A percentile compares a stretch with the other conserved stretches of the same genome.
phyloP scores from a whole-genome alignment of 805 yeast genomes.

The Lachancea cidri region DNA sequence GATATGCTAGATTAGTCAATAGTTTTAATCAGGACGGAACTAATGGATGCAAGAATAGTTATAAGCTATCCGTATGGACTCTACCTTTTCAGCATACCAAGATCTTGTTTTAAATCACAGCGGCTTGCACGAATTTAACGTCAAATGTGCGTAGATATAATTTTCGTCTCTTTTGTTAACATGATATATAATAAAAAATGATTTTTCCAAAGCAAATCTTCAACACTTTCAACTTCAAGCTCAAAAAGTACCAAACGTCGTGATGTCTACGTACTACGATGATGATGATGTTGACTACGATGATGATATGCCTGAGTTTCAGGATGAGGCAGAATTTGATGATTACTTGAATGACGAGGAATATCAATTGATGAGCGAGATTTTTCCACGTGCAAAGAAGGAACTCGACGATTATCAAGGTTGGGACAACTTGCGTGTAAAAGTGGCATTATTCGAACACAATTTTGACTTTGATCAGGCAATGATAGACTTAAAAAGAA shows the following conservation, averaged over 20 bases:
- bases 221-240: too few relatives aligned
- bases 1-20: too few relatives aligned
- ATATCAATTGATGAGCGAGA: slow-evolving; percentile 38
- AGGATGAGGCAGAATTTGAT: slow-evolving; percentile 37
- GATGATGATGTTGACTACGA: slow-evolving; percentile 23
- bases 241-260: background rate
- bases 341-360: slow-evolving; percentile 35
- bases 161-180: too few relatives aligned
- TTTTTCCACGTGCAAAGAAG: slow-evolving; percentile 42
- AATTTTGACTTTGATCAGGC: slow-evolving; percentile 46
- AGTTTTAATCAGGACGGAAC: too few relatives aligned
- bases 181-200: too few relatives aligned
- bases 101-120: too few relatives aligned
- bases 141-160: too few relatives aligned
- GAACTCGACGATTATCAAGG: slow-evolving; percentile 39
- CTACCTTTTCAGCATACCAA: too few relatives aligned
- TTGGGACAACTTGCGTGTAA: slow-evolving; percentile 40
- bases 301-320: slow-evolving; percentile 32
- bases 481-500: slow-evolving; percentile 34
- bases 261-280: slow-evolving; percentile 14
- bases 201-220: too few relatives aligned
- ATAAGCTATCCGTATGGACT: too few relatives aligned
- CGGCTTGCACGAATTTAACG: too few relatives aligned
- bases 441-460: slow-evolving; percentile 48
- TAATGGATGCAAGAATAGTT: too few relatives aligned